Evolutionary conservation across 2,329 filamentous ascomycete genomes (phyloP), one percentile per base, ranked within the genome.

Genomic region (Epichloe bromicola): DNA sequence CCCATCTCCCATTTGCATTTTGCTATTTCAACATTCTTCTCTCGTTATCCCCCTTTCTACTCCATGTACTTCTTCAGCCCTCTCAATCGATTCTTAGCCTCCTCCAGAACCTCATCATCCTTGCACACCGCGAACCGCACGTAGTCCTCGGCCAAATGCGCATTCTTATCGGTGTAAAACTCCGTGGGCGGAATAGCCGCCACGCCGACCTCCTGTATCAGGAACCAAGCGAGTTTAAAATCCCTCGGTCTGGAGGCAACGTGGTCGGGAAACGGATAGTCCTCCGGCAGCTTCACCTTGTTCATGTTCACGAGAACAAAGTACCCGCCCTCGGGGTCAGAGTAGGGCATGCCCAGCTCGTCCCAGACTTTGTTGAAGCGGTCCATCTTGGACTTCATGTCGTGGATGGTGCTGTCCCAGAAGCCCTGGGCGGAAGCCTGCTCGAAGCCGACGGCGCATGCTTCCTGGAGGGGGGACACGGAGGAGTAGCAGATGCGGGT

Each of bases 51-150:
- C 5, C 20, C 20, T 4, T 8, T 39, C 30, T 36, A 49, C 19
- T 59, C 48, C 54, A 88, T 85, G 59, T 83, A 88, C 69, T 82
- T 82, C 74, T 80, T 88, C 68, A 90, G 59, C 0, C 82, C 82
- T 55, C 84, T 74, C 58, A 93, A 68, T 54, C 86, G 72, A 64
- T 86, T 79, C 74, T 91, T 91, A 2, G 87, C 87, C 50, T 78
- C 78, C 65, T 90, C 86, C 20, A 93, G 69, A 38, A 97, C 81
- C 42, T 87, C 80, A 63, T 98, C 89, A 36, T 91, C 80, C 74
- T 98, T 98, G 73, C 93, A 98, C 1, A 98, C 89, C 0, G 93
- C 93, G 65, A 97, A 97, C 23, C 93, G 78, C 61, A 98, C 76
- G 71, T 94, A 98, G 61, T 97, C 85, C 73, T 96, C 87, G 0